phyloP scores from a whole-genome alignment of 768 basidiomycete species.

The Lentinula detonsa region DNA sequence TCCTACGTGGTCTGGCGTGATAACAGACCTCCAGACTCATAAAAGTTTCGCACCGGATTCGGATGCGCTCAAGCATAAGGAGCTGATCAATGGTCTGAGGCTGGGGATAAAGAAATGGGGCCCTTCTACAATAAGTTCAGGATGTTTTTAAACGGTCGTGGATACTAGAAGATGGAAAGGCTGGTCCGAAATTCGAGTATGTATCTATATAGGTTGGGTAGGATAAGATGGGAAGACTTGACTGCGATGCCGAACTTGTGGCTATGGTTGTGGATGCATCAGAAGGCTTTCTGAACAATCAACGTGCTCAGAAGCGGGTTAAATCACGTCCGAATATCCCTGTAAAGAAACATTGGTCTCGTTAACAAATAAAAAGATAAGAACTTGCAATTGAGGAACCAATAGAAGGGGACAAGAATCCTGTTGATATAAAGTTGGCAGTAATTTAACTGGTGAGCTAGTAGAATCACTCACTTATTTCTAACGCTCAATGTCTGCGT shows the following conservation, averaged over 20 bases:
- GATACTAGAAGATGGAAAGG: background rate
- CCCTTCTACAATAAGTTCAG: background rate
- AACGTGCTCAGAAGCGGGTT: constrained; percentile 47
- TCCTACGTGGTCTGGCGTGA: constrained; percentile 42
- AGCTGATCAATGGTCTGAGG: background rate
- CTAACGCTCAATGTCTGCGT: constrained; percentile 67
- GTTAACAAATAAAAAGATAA: constrained; percentile 11
- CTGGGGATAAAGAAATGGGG: background rate
- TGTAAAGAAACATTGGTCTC: constrained; percentile 14
- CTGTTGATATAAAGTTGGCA: constrained; percentile 21
- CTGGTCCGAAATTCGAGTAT: background rate
- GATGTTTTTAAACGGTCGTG: background rate
- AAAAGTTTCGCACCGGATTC: background rate
- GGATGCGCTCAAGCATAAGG: background rate
- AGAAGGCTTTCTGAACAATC: too few relatives aligned
- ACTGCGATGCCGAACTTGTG: too few relatives aligned
- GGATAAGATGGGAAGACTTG: background rate
- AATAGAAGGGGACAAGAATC: constrained; percentile 63
- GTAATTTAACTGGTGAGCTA: background rate
- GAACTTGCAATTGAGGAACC: constrained; percentile 64
- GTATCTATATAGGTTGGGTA: background rate
- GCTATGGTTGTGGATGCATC: too few relatives aligned
- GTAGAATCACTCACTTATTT: constrained; percentile 50
- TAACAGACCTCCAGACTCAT: constrained; percentile 22
- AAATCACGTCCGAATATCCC: constrained; percentile 76